phyloP scores from a whole-genome alignment of 345 rosid genomes.

The Excoecaria agallocha region DNA sequence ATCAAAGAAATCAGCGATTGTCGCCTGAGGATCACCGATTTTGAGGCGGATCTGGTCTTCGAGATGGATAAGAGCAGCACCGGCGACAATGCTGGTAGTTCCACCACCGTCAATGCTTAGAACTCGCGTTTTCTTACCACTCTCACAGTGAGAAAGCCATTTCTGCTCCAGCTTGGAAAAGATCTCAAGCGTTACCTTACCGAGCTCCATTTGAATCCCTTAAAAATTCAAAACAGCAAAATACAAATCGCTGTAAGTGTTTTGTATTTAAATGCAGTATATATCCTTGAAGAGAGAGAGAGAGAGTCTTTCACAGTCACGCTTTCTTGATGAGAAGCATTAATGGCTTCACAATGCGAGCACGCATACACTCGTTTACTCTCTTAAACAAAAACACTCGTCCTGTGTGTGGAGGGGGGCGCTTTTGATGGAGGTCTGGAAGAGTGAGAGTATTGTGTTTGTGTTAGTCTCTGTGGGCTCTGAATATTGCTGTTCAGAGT shows the following conservation, averaged over 20 bases:
- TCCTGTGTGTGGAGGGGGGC: too few species aligned
- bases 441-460: conserved; percentile 6
- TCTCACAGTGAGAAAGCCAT: conserved; percentile 85
- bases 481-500: conserved; percentile 15
- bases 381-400: background rate
- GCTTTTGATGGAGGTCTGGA: background rate
- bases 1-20: conserved; percentile 82
- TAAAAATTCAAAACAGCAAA: background rate
- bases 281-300: conserved; percentile 5
- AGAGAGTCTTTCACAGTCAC: conserved; percentile 13
- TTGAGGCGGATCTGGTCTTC: conserved; percentile 87
- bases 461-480: conserved; percentile 14
- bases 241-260: background rate
- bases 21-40: conserved; percentile 62
- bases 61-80: conserved; percentile 61
- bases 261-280: background rate
- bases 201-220: conserved; percentile 58
- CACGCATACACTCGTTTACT: conserved; percentile 11
- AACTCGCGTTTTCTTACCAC: conserved; percentile 56
- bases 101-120: conserved; percentile 94
- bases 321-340: conserved; percentile 35
- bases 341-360: conserved; percentile 23
- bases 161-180: conserved; percentile 84
- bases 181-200: conserved; percentile 88
- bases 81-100: conserved; percentile 64